Base-by-base conservation (phyloP, 495 filamentous ascomycete species). In the Cercophora samala region DNA sequence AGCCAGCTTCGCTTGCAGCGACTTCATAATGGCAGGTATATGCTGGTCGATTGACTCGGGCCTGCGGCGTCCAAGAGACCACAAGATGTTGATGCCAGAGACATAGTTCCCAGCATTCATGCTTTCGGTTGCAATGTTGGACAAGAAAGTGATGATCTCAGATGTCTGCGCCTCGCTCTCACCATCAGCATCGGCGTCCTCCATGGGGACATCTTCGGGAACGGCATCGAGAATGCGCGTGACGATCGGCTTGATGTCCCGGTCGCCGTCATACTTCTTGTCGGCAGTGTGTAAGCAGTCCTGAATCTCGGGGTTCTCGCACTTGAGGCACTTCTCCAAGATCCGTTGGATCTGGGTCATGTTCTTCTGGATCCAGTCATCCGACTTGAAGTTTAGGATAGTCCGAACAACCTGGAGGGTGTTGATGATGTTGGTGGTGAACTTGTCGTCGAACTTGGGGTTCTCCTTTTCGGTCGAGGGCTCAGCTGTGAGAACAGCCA, bases 401-500 rank as follows among this genome's bases (percentile, higher is more conserved):
- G 97, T 89, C 58, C 92, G 88, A 55, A 99, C 77, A 21, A 97
- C 89, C 72, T 97, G 93, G 11, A 99, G 81, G 9, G 93, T 91
- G 75, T 98, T 98, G 79, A 99, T 84, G 77, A 93, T 91, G 60
- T 88, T 87, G 0, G 93, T 97, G 56, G 88, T 84, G 68, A 90
- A 90, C 65, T 88, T 89, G 55, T 92, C 90, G 54, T 93, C 90
- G 11, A 46, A 46, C 13, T 46, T 46, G 42, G 92, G 89, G 76
- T 96, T 94, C 1, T 93, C 92, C 67, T 95, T 93, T 56, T 93
- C 90, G 42, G 90, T 83, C 1, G 93, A 91, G 3, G 53, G n/a
- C 51, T 96, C 84, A 9, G 91, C 88, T 60, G 90, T 84, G 6
- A 99, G 84, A 29, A 96, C 88, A 24, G 74, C 83, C 5, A 87